Evolutionary conservation across 2,329 filamentous ascomycete species (phyloP), one percentile per base, ranked within the genome.

Genomic region (Venturiaceae sp.): DNA sequence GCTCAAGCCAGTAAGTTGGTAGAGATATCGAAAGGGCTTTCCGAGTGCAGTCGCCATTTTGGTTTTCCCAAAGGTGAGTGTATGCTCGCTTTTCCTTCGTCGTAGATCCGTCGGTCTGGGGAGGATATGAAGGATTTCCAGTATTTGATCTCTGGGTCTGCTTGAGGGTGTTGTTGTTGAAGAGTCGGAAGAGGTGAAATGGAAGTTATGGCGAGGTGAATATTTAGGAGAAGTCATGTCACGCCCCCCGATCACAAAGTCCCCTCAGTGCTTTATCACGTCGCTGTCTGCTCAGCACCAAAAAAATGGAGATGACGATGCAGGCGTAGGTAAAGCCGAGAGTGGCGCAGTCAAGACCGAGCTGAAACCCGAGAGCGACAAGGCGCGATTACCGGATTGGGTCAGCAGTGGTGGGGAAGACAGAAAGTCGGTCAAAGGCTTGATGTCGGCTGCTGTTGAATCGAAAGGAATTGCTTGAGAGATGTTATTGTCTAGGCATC

Each of bases 1-100:
- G 7, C 26, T 9, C 13, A 61, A 34, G 6, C 60, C 60, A 4
- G 47, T 41, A n/a, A 54, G 39, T 2, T 30, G 58, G 23, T 60
- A 60, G 0, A 60, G 34, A 4, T 37, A 60, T 26, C 2, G 33
- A 19, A 55, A 28, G 1, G 32, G 57, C n/a, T 30, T 54, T 1
- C 3, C 14, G 6, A 39, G 16, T 8, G 13, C 28, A 11, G 39
- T 3, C 9, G 39, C 39, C 54, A 56, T 56, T n/a, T 13, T 53
- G 21, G 52, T 23, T 30, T 50, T 32, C 2, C 19, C 9, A 13
- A 6, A 50, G 2, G 44, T 16, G 6, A 50, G 4, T n/a, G 13
- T 23, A 16, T 50, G 23, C 11, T 13, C 16, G 13, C n/a, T n/a
- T 39, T 54, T n/a, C 2, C 11, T 19, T 23, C 23, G 16, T 11